A percentile compares a stretch with the other conserved stretches of the same genome.
Evolutionary conservation across 306 rosid species (phyloP).

Genomic region (Quercus rubra): DNA sequence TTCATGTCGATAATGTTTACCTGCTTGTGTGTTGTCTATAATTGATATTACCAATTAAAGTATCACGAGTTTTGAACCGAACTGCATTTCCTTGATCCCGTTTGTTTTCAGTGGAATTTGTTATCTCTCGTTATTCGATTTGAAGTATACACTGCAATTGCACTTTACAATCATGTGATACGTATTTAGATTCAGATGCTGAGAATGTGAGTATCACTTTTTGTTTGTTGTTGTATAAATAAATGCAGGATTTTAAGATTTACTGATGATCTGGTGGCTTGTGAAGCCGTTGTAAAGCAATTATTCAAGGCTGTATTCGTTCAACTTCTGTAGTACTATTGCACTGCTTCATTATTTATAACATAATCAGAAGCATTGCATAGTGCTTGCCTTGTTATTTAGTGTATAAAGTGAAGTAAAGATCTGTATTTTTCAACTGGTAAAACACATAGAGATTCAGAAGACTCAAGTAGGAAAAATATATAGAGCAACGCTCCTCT

Average conservation of each 20-base stretch:
- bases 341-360: constrained; percentile 37
- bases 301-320: constrained; percentile 27
- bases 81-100: background rate
- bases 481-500: constrained; percentile 51
- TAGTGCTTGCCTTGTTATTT: constrained; percentile 60
- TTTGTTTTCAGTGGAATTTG: background rate
- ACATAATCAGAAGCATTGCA: constrained; percentile 54
- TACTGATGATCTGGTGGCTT: constrained; percentile 48
- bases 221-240: constrained; percentile 33
- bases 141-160: background rate
- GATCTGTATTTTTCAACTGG: constrained; percentile 46
- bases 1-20: background rate
- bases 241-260: constrained; percentile 63
- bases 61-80: background rate
- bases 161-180: background rate
- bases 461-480: constrained; percentile 61
- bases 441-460: constrained; percentile 56
- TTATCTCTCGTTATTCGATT: background rate
- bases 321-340: constrained; percentile 41
- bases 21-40: background rate
- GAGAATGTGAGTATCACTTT: constrained; percentile 12
- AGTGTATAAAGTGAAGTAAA: constrained; percentile 58
- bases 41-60: background rate
- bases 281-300: constrained; percentile 35
- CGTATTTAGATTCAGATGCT: background rate